These are phyloP conservation scores for Crucibulum parvulum DNA, from an alignment of 1,284 basidiomycete genomes.

Conservation along the genomic window DNA sequence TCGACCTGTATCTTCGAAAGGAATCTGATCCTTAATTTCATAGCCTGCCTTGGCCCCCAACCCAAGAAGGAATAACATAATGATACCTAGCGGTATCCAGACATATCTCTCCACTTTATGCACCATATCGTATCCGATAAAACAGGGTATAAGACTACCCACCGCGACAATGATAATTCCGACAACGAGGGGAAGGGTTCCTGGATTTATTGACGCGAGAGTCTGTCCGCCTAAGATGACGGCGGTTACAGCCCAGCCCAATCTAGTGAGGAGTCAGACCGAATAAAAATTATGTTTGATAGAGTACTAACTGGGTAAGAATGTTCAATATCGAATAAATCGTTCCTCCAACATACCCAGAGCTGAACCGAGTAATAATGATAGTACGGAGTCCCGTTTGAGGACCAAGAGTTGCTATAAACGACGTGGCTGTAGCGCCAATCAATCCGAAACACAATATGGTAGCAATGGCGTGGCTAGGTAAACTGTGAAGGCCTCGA, in stretches of 20 bases:
- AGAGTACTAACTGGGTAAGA: neutral
- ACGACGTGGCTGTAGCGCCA: neutral
- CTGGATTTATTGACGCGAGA: neutral
- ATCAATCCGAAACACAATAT: neutral
- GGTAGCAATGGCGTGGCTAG: neutral
- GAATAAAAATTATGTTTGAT: neutral
- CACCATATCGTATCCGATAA: slow-evolving; percentile 1
- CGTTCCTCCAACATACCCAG: neutral
- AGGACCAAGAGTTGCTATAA: neutral
- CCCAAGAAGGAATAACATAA: slow-evolving; percentile 1
- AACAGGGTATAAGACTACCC: neutral
- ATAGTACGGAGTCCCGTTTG: neutral
- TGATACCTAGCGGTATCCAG: neutral
- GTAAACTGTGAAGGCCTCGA: neutral
- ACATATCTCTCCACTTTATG: neutral
- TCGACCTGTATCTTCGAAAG: neutral
- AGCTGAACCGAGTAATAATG: slow-evolving; percentile 1
- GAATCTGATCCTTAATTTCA: neutral
- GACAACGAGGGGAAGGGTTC: neutral
- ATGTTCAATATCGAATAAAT: neutral
- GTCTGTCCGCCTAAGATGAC: slow-evolving; percentile 1
- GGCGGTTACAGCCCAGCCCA: neutral
- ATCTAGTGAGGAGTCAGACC: neutral
- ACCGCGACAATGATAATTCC: neutral
- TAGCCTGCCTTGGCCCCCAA: neutral